Conservation (phyloP, 805 yeast genomes). For the Metschnikowia lochheadii region DNA sequence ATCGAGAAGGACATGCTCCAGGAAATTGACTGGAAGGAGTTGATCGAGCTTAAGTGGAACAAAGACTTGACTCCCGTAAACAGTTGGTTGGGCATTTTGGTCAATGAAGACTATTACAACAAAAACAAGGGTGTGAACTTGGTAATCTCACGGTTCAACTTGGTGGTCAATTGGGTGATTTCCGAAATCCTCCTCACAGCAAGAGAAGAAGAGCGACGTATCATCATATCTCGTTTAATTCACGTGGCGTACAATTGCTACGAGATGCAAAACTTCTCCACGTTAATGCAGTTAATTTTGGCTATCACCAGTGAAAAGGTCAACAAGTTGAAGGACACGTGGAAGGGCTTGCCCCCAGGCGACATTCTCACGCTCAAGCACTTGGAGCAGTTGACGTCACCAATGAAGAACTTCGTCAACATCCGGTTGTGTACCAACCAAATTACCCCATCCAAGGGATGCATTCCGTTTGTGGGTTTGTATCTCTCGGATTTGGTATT, state of each 20-base stretch:
- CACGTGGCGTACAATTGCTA: conserved; percentile 78
- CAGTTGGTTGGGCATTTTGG: conserved; percentile 79
- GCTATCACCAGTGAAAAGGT: conserved; percentile 71
- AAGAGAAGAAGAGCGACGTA: conserved; percentile 53
- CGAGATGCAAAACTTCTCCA: conserved; percentile 73
- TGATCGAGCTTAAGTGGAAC: conserved; percentile 73
- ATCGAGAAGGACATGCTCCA: conserved; percentile 80
- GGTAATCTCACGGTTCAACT: conserved; percentile 79
- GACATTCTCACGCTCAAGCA: conserved; percentile 65
- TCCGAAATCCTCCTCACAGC: conserved; percentile 79
- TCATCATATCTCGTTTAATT: conserved; percentile 78
- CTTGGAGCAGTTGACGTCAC: conserved; percentile 68
- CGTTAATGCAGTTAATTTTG: conserved; percentile 80
- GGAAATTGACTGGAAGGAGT: conserved; percentile 90
- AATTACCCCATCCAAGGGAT: conserved; percentile 63
- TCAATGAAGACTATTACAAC: conserved; percentile 46
- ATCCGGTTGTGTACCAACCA: conserved; percentile 62
- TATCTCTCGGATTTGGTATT: conserved; percentile 78
- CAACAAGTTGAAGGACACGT: conserved; percentile 59
- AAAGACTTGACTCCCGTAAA: conserved; percentile 61
- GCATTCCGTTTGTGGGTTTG: conserved; percentile 86
- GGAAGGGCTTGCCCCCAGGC: conserved; percentile 69
- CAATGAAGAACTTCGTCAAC: conserved; percentile 65
- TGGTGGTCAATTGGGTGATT: conserved; percentile 87
- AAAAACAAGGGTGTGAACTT: conserved; percentile 70